Evolutionary conservation across 2,329 filamentous ascomycete species (phyloP).

Genomic region (Colletotrichum echinochloae): DNA sequence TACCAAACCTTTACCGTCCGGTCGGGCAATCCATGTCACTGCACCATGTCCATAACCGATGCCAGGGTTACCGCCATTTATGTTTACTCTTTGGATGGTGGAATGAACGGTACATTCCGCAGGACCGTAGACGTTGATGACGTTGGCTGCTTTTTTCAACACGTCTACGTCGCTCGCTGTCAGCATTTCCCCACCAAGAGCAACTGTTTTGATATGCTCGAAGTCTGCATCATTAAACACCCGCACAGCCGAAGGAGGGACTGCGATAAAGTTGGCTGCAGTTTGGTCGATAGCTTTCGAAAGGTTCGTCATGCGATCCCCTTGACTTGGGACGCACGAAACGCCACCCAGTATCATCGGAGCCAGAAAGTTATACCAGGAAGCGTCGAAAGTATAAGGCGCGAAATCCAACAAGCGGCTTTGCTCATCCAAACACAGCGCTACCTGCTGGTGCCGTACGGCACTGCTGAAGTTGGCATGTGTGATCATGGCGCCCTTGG

Average conservation of each 20-base stretch:
- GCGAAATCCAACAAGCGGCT: conserved; percentile 33
- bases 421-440: too few relatives aligned
- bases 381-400: conserved; percentile 40
- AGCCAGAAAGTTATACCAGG: conserved; percentile 17
- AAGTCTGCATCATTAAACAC: background rate
- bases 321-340: conserved; percentile 18
- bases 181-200: background rate
- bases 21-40: conserved; percentile 47
- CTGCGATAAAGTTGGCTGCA: background rate
- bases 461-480: conserved; percentile 47
- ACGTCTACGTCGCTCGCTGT: too few relatives aligned
- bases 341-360: background rate
- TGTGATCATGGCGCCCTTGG: conserved; percentile 63
- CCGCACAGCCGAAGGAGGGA: background rate
- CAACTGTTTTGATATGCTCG: background rate
- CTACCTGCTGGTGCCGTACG: background rate
- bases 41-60: conserved; percentile 32
- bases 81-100: background rate
- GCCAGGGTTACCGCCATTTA: too few relatives aligned
- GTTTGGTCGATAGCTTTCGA: background rate
- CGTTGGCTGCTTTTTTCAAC: too few relatives aligned
- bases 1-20: conserved; percentile 44
- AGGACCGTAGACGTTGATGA: conserved; percentile 42
- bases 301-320: background rate
- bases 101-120: conserved; percentile 36